Percentiles rank a stretch among this genome's conserved stretches.
Evolutionary conservation across 176 grass and related monocot species (phyloP).

Genomic region (Leersia perrieri): DNA sequence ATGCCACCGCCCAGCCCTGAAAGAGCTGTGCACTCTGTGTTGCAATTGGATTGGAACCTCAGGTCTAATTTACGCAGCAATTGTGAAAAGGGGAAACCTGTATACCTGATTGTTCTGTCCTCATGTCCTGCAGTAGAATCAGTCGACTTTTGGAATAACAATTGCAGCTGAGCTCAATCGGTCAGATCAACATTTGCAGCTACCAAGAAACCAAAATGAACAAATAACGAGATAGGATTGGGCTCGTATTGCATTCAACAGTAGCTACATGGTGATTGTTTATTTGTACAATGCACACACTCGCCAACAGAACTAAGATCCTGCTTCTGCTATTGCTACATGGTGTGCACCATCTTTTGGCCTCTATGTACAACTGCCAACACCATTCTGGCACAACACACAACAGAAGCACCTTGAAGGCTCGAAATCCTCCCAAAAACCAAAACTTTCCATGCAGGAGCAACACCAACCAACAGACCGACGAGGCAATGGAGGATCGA

Average conservation of each 20-base stretch:
- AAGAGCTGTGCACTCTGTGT: background rate
- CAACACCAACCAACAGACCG: background rate
- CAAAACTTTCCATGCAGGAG: conserved; percentile 28
- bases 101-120: background rate
- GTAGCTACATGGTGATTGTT: conserved; percentile 6
- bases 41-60: too few species aligned
- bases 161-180: background rate
- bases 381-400: conserved; percentile 24
- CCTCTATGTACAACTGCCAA: conserved; percentile 39
- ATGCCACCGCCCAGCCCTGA: too few species aligned
- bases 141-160: background rate
- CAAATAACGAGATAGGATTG: background rate
- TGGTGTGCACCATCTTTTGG: conserved; percentile 4
- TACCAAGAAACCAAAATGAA: background rate
- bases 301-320: background rate
- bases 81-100: background rate
- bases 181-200: background rate
- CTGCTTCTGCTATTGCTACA: background rate
- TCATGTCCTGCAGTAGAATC: background rate
- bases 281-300: conserved; percentile 22
- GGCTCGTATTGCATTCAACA: conserved; percentile 26
- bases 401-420: too few species aligned
- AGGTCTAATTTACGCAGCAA: background rate
- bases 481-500: background rate
- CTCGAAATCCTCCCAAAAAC: too few species aligned